These are phyloP conservation scores for Nothopassalora personata DNA, from an alignment of 2,329 filamentous ascomycete genomes.

Conservation along the genomic window DNA sequence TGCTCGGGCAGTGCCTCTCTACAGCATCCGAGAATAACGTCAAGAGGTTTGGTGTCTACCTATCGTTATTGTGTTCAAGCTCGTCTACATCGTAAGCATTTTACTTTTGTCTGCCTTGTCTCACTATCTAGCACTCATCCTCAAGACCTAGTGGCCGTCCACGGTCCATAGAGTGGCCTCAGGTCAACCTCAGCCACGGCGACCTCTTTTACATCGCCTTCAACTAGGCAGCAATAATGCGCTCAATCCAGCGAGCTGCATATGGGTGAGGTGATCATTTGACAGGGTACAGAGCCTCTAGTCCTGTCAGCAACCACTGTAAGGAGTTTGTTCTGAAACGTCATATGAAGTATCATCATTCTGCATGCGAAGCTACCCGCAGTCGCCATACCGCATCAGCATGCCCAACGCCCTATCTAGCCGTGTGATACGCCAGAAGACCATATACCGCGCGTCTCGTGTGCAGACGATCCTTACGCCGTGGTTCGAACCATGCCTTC, in stretches of 20 bases:
- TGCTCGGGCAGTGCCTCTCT: not conserved
- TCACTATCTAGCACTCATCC: not conserved
- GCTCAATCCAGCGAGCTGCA: not conserved
- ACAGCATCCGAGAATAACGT: too few relatives aligned
- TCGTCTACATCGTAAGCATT: not conserved
- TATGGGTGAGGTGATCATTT: too few relatives aligned
- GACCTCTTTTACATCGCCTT: not conserved
- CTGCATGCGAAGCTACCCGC: not conserved
- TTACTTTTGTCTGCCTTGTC: not conserved
- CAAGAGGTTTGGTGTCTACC: too few relatives aligned
- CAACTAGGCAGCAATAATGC: not conserved
- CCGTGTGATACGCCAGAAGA: not conserved
- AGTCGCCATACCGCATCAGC: not conserved
- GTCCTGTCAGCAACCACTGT: not conserved
- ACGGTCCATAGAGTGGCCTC: not conserved
- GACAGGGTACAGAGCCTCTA: not conserved
- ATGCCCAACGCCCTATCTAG: not conserved
- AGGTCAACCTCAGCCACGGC: not conserved
- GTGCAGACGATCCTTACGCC: not conserved
- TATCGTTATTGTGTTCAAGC: not conserved
- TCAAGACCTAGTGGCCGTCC: too few relatives aligned
- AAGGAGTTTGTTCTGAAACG: not conserved
- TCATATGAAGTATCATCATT: not conserved
- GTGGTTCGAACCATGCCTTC: not conserved
- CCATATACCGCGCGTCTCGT: not conserved